Base-by-base conservation (phyloP, 352 stramenopile species). In the Globisporangium heterothallicum region DNA sequence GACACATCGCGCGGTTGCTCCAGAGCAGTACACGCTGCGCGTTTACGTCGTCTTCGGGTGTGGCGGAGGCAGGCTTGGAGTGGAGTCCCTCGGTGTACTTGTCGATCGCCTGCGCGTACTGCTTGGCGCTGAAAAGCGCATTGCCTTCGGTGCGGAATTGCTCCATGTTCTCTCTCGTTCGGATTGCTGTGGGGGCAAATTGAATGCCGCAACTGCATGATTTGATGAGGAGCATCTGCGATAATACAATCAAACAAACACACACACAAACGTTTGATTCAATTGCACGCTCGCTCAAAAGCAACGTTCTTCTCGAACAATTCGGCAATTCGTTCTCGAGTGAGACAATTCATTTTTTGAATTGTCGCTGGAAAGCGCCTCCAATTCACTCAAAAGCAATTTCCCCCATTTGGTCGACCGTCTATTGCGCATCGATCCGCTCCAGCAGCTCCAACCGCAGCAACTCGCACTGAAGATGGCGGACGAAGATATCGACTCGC, bases 401-500 rank as follows among this genome's bases (percentile, higher is more conserved):
- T 29, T 13, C 19, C n/a, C 22, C 27, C 16, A 19, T 38, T 40
- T 40, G 18, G n/a, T n/a, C n/a, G n/a, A n/a, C n/a, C n/a, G n/a
- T n/a, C 26, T 35, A 29, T 21, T 32, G 32, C 42, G 18, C 21
- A 42, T 40, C 21, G 38, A 34, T 42, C 35, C 30, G 36, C 24
- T n/a, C 19, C 12, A 41, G 19, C 19, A 38, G 25, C 46, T 42
- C 4, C 8, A n/a, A 13, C 10, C 13, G 10, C 13, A n/a, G 22
- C 35, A n/a, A 32, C 16, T 22, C 12, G 16, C 24, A 30, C 22
- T 44, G 27, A 18, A 26, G 25, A 85, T 82, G 70, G 81, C 79
- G 45, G 80, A 89, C 57, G 70, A 86, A 47, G 83, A 86, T 51
- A 93, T 93, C 56, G 80, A 93, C 49, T 85, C 74, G 59, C 66